phyloP scores from a whole-genome alignment of 805 yeast species.

The Zygosaccharomyces siamensis region DNA sequence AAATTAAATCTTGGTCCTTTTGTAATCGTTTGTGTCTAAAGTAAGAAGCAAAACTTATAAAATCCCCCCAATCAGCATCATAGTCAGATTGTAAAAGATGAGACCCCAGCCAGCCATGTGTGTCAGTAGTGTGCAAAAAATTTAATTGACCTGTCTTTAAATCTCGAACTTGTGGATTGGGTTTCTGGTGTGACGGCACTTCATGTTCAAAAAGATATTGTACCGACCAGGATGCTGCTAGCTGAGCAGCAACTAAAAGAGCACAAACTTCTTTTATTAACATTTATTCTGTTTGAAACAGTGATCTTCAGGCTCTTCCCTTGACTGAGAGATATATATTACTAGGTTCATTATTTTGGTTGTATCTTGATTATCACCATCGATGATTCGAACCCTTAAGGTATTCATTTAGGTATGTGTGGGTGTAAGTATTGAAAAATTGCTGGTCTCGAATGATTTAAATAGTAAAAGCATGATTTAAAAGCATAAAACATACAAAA shows the following conservation, averaged over 20 bases:
- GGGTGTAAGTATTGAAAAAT: background rate
- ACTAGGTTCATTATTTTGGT: background rate
- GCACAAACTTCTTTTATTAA: background rate
- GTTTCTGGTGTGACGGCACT: background rate
- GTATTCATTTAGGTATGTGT: background rate
- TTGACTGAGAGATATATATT: too few relatives aligned
- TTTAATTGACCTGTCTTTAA: slow-evolving; percentile 68
- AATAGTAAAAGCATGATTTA: too few relatives aligned
- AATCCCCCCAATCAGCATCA: slow-evolving; percentile 91
- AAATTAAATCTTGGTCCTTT: slow-evolving; percentile 54
- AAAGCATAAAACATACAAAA: background rate
- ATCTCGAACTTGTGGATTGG: slow-evolving; percentile 36
- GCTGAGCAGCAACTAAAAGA: background rate
- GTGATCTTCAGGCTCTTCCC: background rate
- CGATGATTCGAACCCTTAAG: background rate
- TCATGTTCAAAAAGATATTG: slow-evolving; percentile 10
- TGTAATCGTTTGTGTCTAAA: slow-evolving; percentile 36
- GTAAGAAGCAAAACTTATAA: slow-evolving; percentile 58
- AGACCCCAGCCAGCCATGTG: slow-evolving; percentile 96
- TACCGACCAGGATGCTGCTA: background rate
- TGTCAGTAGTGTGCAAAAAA: slow-evolving; percentile 91
- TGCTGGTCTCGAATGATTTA: too few relatives aligned
- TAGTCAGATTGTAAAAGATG: slow-evolving; percentile 74
- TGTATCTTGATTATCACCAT: background rate
- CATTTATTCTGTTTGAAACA: background rate